Evolutionary conservation across 495 filamentous ascomycete species (phyloP), one percentile per base, ranked within the genome.

Genomic region (Penicillium angulare): DNA sequence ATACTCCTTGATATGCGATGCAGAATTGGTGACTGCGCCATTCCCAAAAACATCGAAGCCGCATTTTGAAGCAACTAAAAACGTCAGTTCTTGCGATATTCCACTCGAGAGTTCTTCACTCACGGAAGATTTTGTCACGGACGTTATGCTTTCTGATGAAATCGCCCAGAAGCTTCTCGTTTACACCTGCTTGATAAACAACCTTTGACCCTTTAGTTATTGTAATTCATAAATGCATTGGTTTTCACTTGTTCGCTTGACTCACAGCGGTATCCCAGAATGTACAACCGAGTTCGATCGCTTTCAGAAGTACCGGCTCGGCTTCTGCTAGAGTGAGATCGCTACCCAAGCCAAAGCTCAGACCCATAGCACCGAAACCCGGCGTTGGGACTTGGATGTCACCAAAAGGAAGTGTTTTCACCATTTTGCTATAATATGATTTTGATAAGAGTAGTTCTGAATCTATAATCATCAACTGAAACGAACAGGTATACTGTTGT

Each of bases 181-280:
- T 78, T 3, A 72, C 67, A 31, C 74, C 74, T 4, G 73, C 73
- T 55, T 65, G 59, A 46, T 79, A 79, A 5, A 73, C 72, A 41
- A 78, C 72, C 73, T 77, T 6, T 1, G 31, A 29, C 23, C 1
- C n/a, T n/a, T 53, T 23, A 52, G 45, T 42, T 5, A 17, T 21
- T 10, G n/a, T 10, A 15, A 13, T 7, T 16, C 7, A 0, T 1
- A 31, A 6, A 7, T 9, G 2, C 2, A 7, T 1, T 22, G 8
- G 7, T 13, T 34, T 31, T 5, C 2, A 9, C n/a, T n/a, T n/a
- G n/a, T n/a, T n/a, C n/a, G n/a, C n/a, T n/a, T n/a, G n/a, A 47
- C 68, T 47, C 50, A 74, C 75, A 38, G 76, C 76, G 32, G 75
- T 78, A 48, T 79, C 76, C 76, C 76, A 79, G 56, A 79, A 79